Evolutionary conservation across 768 basidiomycete species (phyloP).

Genomic region (Pholiota microspora): DNA sequence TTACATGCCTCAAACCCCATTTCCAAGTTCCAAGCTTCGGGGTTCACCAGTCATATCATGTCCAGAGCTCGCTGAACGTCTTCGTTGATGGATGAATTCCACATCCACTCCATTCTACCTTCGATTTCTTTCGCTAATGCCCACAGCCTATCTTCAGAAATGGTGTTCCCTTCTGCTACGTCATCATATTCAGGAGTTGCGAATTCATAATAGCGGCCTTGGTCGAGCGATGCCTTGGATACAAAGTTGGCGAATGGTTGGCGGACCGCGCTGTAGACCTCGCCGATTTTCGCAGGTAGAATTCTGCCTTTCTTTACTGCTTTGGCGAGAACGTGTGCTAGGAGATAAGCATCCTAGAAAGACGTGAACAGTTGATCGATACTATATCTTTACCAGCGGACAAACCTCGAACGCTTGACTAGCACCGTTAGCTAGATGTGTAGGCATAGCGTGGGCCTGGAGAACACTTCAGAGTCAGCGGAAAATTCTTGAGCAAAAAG

Average conservation of each 20-base stretch:
- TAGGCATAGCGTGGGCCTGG: slow-evolving; percentile 46
- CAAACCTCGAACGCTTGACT: slow-evolving; percentile 48
- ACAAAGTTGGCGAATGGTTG: slow-evolving; percentile 16
- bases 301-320: not conserved
- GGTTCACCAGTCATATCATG: not conserved
- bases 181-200: slow-evolving; percentile 11
- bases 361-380: not conserved
- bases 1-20: too few relatives aligned
- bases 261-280: slow-evolving; percentile 22
- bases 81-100: slow-evolving; percentile 1
- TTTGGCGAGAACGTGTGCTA: slow-evolving; percentile 38
- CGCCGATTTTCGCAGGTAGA: slow-evolving; percentile 7
- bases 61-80: slow-evolving; percentile 12
- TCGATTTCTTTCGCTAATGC: slow-evolving; percentile 4
- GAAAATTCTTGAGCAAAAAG: too few relatives aligned
- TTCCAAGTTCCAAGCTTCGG: too few relatives aligned
- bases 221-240: slow-evolving; percentile 2
- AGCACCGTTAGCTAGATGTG: slow-evolving; percentile 45
- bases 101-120: slow-evolving; percentile 6
- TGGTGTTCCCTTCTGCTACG: slow-evolving; percentile 9
- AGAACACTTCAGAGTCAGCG: not conserved
- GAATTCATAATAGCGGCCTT: slow-evolving; percentile 8
- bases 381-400: not conserved
- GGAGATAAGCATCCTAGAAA: slow-evolving; percentile 44
- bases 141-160: slow-evolving; percentile 1